Conservation (phyloP, 1,284 basidiomycete genomes). For the Mycosarcoma maydis region DNA sequence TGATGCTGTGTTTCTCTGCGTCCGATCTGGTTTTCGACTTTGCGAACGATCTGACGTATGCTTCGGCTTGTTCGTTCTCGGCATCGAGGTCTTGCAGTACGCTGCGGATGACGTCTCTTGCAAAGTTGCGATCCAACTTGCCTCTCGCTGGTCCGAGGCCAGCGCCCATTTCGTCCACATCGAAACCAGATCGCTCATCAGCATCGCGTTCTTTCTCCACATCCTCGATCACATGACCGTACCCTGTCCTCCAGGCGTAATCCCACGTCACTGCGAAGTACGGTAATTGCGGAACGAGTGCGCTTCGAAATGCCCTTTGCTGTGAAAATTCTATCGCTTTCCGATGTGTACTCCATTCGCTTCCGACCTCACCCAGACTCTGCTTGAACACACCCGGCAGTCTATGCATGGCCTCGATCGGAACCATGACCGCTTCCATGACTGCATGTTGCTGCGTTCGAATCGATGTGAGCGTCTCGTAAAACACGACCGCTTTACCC, state of each 20-base stretch:
- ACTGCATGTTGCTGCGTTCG: conserved; percentile 88
- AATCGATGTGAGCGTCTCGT: conserved; percentile 86
- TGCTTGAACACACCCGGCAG: conserved; percentile 95
- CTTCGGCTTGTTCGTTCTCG: conserved; percentile 67
- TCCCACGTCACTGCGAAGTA: conserved; percentile 99
- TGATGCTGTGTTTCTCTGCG: conserved; percentile 76
- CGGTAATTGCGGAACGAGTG: conserved; percentile 89
- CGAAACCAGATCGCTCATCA: conserved; percentile 67
- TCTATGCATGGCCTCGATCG: conserved; percentile 82
- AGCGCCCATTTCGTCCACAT: conserved; percentile 64
- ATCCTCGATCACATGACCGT: conserved; percentile 76
- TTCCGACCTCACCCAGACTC: conserved; percentile 87
- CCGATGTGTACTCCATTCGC: conserved; percentile 96
- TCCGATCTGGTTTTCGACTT: conserved; percentile 68
- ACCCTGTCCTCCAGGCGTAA: conserved; percentile 79
- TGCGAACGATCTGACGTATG: conserved; percentile 69
- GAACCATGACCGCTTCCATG: conserved; percentile 89
- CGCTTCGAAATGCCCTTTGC: conserved; percentile 48
- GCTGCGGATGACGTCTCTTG: conserved; percentile 92
- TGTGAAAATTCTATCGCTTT: conserved; percentile 90
- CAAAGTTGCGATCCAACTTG: conserved; percentile 72
- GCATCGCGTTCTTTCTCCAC: conserved; percentile 70
- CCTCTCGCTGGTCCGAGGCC: conserved; percentile 14
- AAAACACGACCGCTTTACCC: conserved; percentile 90
- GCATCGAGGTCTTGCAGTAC: conserved; percentile 87